Conservation (phyloP, 257 asterid genomes). For the Linaria vulgaris region DNA sequence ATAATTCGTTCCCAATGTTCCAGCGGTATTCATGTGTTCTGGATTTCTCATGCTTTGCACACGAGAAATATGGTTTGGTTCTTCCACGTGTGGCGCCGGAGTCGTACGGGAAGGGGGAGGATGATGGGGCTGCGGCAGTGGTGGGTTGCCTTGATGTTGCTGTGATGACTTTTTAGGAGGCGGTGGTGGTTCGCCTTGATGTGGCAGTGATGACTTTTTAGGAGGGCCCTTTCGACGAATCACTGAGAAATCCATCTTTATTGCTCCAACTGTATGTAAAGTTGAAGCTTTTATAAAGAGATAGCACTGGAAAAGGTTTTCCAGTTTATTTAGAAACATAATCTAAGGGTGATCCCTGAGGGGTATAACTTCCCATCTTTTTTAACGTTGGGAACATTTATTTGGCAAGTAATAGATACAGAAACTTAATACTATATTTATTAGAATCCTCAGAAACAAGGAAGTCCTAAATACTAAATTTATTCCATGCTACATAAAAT, state of each 20-base stretch:
- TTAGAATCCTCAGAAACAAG: too few species aligned
- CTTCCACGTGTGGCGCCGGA: constrained; percentile 23
- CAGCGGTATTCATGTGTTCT: constrained; percentile 22
- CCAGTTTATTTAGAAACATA: constrained; percentile 22
- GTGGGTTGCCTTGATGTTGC: constrained; percentile 4
- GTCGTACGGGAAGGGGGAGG: constrained; percentile 1
- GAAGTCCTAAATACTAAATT: not conserved
- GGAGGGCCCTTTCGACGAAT: constrained; percentile 24
- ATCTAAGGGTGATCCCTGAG: constrained; percentile 16
- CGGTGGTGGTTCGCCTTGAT: constrained; percentile 8
- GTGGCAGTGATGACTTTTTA: not conserved
- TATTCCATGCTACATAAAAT: not conserved
- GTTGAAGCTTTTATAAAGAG: not conserved
- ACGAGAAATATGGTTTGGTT: constrained; percentile 1
- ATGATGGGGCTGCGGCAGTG: not conserved
- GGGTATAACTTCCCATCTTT: too few species aligned
- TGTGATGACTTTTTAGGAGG: constrained; percentile 4
- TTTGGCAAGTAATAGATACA: too few species aligned
- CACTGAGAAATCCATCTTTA: constrained; percentile 28
- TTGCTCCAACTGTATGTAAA: not conserved
- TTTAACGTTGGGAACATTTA: too few species aligned
- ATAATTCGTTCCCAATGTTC: constrained; percentile 23
- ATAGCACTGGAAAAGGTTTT: not conserved
- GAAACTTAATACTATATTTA: too few species aligned
- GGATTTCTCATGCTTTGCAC: not conserved